Base-by-base conservation (phyloP, 1,284 basidiomycete species). In the Sporisorium exsertum region DNA sequence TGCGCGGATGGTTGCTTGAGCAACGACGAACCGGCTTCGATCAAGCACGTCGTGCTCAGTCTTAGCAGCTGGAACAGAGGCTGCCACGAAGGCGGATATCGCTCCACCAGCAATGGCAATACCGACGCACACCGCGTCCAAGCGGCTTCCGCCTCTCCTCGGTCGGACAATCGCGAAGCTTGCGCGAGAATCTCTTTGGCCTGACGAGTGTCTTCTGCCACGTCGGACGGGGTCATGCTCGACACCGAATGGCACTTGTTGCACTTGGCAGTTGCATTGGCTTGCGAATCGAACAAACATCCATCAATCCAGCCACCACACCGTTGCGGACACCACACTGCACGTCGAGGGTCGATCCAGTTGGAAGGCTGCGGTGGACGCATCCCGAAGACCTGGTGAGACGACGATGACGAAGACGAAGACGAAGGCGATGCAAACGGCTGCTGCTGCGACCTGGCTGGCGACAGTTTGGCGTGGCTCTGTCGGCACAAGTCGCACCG, bases 1-100 rank as follows among this genome's bases (percentile, higher is more conserved):
- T 24, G 37, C 5, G 47, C 52, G 16, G 54, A 26, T 0, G 20
- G 40, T 15, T 46, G 50, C 15, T 58, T 51, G 32, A 47, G n/a
- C 67, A 45, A 26, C 24, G 7, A 12, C 79, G 77, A 61, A 80
- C 54, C 67, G 68, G 54, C 72, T 81, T 54, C 82, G 51, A 94
- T 88, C 37, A 92, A 88, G 26, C 93, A 88, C 16, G 89, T 89
- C 62, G 90, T 89, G 64, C 92, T 89, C 6, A 94, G 88, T 16
- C 92, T 90, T 9, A 90, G 87, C 16, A 96, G 87, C 0, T 90
- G 90, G 16, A 95, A 90, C 15, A 94, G 89, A 2, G 94, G 94
- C 77, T 94, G 90, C 52, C 62, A 67, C 18, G 78, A 80, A 13
- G 78, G 78, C 20, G 76, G 68, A 20, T 72, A 74, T 24, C 89